Percentiles rank a stretch among this genome's conserved stretches.
Conservation (phyloP, 1,284 basidiomycete species). For the Earliella scabrosa region DNA sequence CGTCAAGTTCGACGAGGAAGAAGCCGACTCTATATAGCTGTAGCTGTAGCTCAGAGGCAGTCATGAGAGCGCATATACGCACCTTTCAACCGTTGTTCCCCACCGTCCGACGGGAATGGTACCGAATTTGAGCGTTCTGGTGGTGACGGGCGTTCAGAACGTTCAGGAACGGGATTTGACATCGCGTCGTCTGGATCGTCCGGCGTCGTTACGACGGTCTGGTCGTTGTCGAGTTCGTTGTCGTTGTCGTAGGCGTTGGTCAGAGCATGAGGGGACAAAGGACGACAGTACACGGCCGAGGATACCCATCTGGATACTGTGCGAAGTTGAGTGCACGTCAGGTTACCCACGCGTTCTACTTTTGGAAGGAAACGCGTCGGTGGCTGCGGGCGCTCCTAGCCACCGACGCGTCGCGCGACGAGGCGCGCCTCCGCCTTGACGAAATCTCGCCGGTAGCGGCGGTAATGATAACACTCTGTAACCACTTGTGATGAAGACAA, state of each 20-base stretch:
- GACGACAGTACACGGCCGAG: not conserved
- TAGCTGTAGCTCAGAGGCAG: not conserved
- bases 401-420: not conserved
- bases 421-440: too few species aligned
- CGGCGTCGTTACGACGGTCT: not conserved
- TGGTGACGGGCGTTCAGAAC: conserved; percentile 1
- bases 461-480: too few species aligned
- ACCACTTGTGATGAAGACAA: too few species aligned
- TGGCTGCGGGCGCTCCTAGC: conserved; percentile 3
- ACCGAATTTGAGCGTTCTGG: conserved; percentile 18
- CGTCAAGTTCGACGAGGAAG: conserved; percentile 38
- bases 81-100: conserved; percentile 16
- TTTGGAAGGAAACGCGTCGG: conserved; percentile 19
- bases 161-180: conserved; percentile 6
- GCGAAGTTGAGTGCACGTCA: conserved; percentile 4
- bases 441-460: too few species aligned
- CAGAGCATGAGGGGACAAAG: not conserved
- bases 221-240: not conserved
- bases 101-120: conserved; percentile 16
- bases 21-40: conserved; percentile 28
- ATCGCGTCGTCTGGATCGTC: not conserved
- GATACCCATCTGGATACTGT: not conserved
- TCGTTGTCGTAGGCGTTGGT: not conserved
- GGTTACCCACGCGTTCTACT: conserved; percentile 14
- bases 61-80: not conserved